Percentiles rank a stretch among this genome's conserved stretches.
Evolutionary conservation across 345 rosid genomes (phyloP).

Genomic region (Salix viminalis): DNA sequence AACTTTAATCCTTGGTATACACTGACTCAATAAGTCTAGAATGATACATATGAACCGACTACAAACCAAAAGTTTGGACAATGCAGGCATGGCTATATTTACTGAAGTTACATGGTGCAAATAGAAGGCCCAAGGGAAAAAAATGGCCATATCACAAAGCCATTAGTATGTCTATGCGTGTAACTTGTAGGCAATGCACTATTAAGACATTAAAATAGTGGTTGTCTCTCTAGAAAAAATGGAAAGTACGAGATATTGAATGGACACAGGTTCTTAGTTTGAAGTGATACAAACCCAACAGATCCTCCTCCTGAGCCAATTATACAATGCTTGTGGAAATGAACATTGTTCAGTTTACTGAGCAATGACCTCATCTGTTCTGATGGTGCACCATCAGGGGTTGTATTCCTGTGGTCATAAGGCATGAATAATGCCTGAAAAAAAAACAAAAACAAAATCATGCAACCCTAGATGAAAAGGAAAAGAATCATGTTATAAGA

Average conservation of each 20-base stretch:
- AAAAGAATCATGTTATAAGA: not conserved
- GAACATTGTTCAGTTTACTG: conserved; percentile 58
- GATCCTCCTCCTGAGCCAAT: conserved; percentile 96
- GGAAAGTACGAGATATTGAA: not conserved
- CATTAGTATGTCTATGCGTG: not conserved
- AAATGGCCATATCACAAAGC: not conserved
- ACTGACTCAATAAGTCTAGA: too few species aligned
- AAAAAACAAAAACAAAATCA: conserved; percentile 9
- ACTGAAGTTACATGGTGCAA: not conserved
- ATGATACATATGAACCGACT: not conserved
- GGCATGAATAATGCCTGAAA: conserved; percentile 94
- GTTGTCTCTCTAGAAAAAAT: not conserved
- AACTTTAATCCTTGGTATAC: too few species aligned
- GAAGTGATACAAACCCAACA: conserved; percentile 68
- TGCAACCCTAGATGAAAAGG: conserved; percentile 10
- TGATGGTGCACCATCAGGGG: conserved; percentile 67
- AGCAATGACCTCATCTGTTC: conserved; percentile 62
- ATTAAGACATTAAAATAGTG: not conserved
- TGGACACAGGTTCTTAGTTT: not conserved
- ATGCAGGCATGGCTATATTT: not conserved
- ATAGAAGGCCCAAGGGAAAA: not conserved
- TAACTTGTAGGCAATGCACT: not conserved
- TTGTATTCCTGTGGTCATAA: conserved; percentile 84
- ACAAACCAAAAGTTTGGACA: not conserved
- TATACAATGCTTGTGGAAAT: conserved; percentile 81